A percentile compares a stretch with the other conserved stretches of the same genome.
Conservation (phyloP, 768 basidiomycete genomes). For the Lentinula lateritia region DNA sequence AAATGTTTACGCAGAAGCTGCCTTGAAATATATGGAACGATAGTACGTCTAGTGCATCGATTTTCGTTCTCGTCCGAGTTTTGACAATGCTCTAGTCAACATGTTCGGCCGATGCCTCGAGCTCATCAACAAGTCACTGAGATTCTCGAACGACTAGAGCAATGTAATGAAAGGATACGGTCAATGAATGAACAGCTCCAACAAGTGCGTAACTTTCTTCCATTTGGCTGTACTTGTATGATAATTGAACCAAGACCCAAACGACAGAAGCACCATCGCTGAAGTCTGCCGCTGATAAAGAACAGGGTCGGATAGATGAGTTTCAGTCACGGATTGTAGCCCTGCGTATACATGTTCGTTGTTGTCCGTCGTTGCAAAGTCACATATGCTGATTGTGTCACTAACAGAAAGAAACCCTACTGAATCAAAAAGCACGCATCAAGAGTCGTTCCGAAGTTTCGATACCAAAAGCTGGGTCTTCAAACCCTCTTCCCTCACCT, state of each 20-base stretch:
- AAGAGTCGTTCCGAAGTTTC: neutral
- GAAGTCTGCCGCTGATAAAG: constrained; percentile 32
- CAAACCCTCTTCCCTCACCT: constrained; percentile 13
- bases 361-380: neutral
- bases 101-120: constrained; percentile 46
- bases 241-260: constrained; percentile 18
- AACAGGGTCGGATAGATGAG: constrained; percentile 34
- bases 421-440: constrained; percentile 11
- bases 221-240: neutral
- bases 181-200: constrained; percentile 24
- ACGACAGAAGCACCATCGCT: constrained; percentile 19
- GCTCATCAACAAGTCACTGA: constrained; percentile 39
- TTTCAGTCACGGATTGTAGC: constrained; percentile 33
- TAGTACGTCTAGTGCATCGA: constrained; percentile 47
- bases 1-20: constrained; percentile 72
- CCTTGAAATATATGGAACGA: constrained; percentile 69
- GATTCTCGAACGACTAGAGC: constrained; percentile 33
- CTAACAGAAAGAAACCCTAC: constrained; percentile 10
- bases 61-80: neutral
- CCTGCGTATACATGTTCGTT: constrained; percentile 34
- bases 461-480: constrained; percentile 13
- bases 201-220: constrained; percentile 20
- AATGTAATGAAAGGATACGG: constrained; percentile 33
- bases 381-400: neutral
- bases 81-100: constrained; percentile 21